Conservation (phyloP, 2,329 filamentous ascomycete genomes). For the Alternaria solani region DNA sequence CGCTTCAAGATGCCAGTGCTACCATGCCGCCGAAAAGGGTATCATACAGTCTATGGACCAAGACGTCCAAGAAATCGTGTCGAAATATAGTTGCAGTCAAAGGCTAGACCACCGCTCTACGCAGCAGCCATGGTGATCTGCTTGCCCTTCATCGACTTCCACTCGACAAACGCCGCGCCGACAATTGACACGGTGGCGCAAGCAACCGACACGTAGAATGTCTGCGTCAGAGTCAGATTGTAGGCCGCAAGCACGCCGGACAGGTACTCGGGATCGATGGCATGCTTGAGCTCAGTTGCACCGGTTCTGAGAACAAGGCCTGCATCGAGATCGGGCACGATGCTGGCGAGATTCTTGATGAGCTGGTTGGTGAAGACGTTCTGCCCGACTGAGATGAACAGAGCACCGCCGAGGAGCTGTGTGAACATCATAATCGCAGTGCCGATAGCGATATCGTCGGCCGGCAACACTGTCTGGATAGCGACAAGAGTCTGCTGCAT, state of each 20-base stretch:
- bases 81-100: background rate
- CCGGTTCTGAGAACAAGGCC: constrained; percentile 56
- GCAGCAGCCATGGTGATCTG: constrained; percentile 52
- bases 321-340: constrained; percentile 54
- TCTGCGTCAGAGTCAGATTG: constrained; percentile 66
- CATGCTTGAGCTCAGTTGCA: constrained; percentile 66
- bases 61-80: background rate
- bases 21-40: constrained; percentile 9
- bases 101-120: constrained; percentile 9
- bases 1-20: constrained; percentile 8
- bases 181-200: constrained; percentile 63
- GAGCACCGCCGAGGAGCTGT: constrained; percentile 58
- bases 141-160: constrained; percentile 71
- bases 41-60: constrained; percentile 9
- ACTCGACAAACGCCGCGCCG: constrained; percentile 66
- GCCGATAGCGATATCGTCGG: constrained; percentile 56
- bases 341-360: constrained; percentile 50
- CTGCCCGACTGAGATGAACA: constrained; percentile 60
- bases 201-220: constrained; percentile 68
- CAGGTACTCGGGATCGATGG: constrained; percentile 56
- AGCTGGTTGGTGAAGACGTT: constrained; percentile 61
- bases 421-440: constrained; percentile 59
- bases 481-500: constrained; percentile 59
- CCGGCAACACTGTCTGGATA: constrained; percentile 55
- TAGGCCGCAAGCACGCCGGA: constrained; percentile 68